Percentiles rank a stretch among this genome's conserved stretches.
Evolutionary conservation across 768 basidiomycete species (phyloP).

Genomic region (Mrakia frigida): DNA sequence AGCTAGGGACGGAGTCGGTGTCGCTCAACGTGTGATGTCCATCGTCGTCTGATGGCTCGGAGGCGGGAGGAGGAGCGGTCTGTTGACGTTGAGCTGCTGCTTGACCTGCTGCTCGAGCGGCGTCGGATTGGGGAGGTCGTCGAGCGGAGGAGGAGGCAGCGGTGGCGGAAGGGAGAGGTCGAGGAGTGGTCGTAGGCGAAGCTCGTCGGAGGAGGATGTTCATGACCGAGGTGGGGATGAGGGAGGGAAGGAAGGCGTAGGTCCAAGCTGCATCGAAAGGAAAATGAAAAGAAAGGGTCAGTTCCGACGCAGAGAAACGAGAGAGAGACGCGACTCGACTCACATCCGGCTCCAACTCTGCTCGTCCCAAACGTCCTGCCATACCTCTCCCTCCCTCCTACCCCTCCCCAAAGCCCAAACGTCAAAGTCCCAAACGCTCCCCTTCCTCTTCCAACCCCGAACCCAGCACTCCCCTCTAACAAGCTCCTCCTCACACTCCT

Average conservation of each 20-base stretch:
- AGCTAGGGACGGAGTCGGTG: neutral
- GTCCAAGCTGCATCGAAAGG: neutral
- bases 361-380: neutral
- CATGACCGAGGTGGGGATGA: conserved; percentile 4
- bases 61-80: neutral
- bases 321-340: neutral
- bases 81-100: neutral
- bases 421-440: neutral
- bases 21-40: neutral
- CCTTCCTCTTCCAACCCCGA: neutral
- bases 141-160: neutral
- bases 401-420: neutral
- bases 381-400: neutral
- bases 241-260: conserved; percentile 3
- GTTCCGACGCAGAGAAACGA: neutral
- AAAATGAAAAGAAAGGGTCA: neutral
- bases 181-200: neutral
- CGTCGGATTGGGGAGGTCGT: neutral
- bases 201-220: conserved; percentile 1
- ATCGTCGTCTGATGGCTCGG: neutral
- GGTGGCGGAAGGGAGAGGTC: neutral
- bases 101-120: conserved; percentile 7
- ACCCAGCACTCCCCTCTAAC: neutral
- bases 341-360: conserved; percentile 9
- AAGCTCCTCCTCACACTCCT: neutral